Evolutionary conservation across 345 rosid species (phyloP).

Genomic region (Rhizophora apiculata): DNA sequence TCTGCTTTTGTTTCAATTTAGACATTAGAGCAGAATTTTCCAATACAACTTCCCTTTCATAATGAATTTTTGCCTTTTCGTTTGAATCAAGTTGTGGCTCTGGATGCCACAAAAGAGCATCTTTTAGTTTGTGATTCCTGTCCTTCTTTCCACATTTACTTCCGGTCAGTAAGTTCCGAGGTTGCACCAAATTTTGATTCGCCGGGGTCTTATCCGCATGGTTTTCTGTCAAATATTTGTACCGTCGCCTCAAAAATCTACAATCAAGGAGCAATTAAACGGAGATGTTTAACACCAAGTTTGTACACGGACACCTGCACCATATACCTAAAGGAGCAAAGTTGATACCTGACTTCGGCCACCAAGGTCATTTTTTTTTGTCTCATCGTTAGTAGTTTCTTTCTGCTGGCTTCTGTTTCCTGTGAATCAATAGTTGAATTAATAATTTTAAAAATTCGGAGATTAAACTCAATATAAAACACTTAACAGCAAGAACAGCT

Average conservation of each 20-base stretch:
- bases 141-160: constrained; percentile 20
- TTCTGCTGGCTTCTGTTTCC: constrained; percentile 61
- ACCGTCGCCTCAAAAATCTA: constrained; percentile 72
- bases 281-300: neutral
- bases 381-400: constrained; percentile 56
- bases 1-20: constrained; percentile 47
- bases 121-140: constrained; percentile 27
- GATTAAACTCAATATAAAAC: neutral
- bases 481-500: neutral
- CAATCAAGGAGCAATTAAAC: constrained; percentile 8
- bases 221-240: constrained; percentile 48
- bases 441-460: neutral
- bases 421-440: constrained; percentile 22
- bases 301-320: neutral
- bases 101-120: constrained; percentile 19
- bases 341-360: constrained; percentile 73
- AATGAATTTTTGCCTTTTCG: constrained; percentile 30
- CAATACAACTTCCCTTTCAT: constrained; percentile 16
- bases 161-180: constrained; percentile 18
- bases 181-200: constrained; percentile 11
- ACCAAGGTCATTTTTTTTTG: constrained; percentile 41
- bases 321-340: constrained; percentile 9
- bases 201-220: constrained; percentile 27
- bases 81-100: constrained; percentile 32
- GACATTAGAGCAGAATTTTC: constrained; percentile 16